phyloP scores from a whole-genome alignment of 2,329 filamentous ascomycete genomes.

The Epichloe typhina region DNA sequence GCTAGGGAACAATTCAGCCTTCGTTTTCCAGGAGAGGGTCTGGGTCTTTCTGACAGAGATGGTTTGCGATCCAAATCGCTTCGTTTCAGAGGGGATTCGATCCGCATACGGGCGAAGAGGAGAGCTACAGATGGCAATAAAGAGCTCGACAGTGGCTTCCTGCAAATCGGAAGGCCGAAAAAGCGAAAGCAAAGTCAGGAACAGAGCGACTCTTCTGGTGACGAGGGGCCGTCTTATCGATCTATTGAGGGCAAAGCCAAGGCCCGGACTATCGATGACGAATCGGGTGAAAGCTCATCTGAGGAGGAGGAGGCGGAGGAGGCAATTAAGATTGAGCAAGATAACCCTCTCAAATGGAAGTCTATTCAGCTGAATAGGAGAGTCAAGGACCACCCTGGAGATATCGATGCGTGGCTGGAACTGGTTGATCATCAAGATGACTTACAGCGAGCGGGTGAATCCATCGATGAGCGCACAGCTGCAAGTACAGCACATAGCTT shows the following conservation, averaged over 20 bases:
- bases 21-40: slow-evolving; percentile 27
- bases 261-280: slow-evolving; percentile 31
- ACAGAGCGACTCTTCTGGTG: slow-evolving; percentile 27
- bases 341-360: slow-evolving; percentile 36
- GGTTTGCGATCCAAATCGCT: slow-evolving; percentile 29
- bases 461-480: slow-evolving; percentile 31
- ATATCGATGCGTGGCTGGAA: slow-evolving; percentile 62
- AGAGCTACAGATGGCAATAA: slow-evolving; percentile 7
- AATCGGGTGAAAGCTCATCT: slow-evolving; percentile 33
- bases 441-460: slow-evolving; percentile 41
- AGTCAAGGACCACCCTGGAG: slow-evolving; percentile 51
- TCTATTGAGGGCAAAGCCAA: slow-evolving; percentile 54
- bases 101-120: slow-evolving; percentile 24
- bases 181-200: slow-evolving; percentile 27
- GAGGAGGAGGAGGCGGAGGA: slow-evolving; percentile 18
- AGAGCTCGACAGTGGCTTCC: slow-evolving; percentile 30
- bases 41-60: slow-evolving; percentile 27
- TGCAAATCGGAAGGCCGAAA: slow-evolving; percentile 29
- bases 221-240: slow-evolving; percentile 44
- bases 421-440: slow-evolving; percentile 68
- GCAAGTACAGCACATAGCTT: slow-evolving; percentile 53
- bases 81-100: slow-evolving; percentile 22
- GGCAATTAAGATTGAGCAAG: slow-evolving; percentile 17
- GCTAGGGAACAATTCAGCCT: slow-evolving; percentile 43
- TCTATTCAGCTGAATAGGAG: slow-evolving; percentile 49